Evolutionary conservation across 768 basidiomycete species (phyloP), one percentile per base, ranked within the genome.

Genomic region (Tylopilus sp.): DNA sequence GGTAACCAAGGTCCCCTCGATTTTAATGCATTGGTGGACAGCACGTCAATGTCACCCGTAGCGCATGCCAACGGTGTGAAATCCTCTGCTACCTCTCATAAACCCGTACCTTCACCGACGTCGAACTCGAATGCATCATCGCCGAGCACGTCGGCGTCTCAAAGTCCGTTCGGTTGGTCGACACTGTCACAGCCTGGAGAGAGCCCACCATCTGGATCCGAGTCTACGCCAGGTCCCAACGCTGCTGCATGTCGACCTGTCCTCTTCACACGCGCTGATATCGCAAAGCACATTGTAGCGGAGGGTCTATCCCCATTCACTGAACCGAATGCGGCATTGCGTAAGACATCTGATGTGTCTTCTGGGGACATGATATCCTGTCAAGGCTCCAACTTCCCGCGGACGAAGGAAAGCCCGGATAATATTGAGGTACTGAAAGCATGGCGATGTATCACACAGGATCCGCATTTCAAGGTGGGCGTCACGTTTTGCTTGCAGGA

Each of bases 361-460:
- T 63, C 76, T 23, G 79, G 78, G 0, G 68, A 78, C n/a, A 74
- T 84, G 57, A 73, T 88, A n/a, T 73, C 76, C 28, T 90, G 88
- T 65, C 73, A 79, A 50, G 83, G 82, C 9, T 77, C 83, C n/a
- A 78, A 71, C 6, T 82, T 91, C 63, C 87, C 88, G 6, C 78
- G 72, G 69, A 87, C 85, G 15, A 68, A 77, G 55, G 78, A 83
- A 70, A 88, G 77, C 61, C 85, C 86, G 42, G 74, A 81, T 52
- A 91, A 91, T 56, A 70, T 91, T 12, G 86, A 90, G 66, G 84
- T 91, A 20, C 74, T 89, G 39, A 80, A 81, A 51, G 90, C 89
- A 12, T 92, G 88, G 90, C 72, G 81, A 57, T 84, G 73, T 59
- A 87, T 93, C 59, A 85, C 82, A 20, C 80, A 80, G 28, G 79